These are phyloP conservation scores for Cordyceps cateniannulata DNA, from an alignment of 2,329 filamentous ascomycete genomes.

Conservation along the genomic window DNA sequence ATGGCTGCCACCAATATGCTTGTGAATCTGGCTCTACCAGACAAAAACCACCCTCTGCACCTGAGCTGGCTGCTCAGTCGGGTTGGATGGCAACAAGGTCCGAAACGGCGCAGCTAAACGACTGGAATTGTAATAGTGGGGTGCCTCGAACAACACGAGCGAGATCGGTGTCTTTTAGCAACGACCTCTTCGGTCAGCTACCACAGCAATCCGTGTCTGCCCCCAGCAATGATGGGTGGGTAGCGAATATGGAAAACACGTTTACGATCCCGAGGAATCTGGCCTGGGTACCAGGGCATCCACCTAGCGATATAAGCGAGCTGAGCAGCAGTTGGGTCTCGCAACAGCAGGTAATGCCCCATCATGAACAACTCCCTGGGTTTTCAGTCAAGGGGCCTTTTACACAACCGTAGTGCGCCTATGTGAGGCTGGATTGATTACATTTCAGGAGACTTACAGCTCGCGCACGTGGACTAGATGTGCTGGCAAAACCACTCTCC, in stretches of 20 bases:
- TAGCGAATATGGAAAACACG: not conserved
- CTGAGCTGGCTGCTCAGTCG: not conserved
- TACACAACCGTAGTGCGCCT: too few relatives aligned
- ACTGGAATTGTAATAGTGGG: not conserved
- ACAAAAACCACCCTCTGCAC: not conserved
- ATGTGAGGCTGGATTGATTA: too few relatives aligned
- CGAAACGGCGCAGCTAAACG: not conserved
- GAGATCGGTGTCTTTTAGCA: not conserved
- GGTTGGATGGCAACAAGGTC: not conserved
- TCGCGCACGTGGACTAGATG: too few relatives aligned
- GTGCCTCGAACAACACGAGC: not conserved
- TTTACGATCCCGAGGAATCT: not conserved
- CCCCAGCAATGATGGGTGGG: not conserved
- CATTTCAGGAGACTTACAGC: too few relatives aligned
- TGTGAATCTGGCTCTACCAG: not conserved
- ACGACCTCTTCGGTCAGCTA: not conserved
- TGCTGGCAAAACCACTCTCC: too few relatives aligned
- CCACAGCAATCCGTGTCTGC: not conserved
- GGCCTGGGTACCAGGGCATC: not conserved
- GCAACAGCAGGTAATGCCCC: not conserved
- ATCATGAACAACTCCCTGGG: not conserved
- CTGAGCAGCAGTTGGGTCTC: not conserved
- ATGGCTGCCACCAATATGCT: not conserved
- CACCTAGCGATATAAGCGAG: not conserved
- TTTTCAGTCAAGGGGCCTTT: too few relatives aligned